Evolutionary conservation across 2,329 filamentous ascomycete species (phyloP), one percentile per base, ranked within the genome.

Genomic region (Monosporascus sp.): DNA sequence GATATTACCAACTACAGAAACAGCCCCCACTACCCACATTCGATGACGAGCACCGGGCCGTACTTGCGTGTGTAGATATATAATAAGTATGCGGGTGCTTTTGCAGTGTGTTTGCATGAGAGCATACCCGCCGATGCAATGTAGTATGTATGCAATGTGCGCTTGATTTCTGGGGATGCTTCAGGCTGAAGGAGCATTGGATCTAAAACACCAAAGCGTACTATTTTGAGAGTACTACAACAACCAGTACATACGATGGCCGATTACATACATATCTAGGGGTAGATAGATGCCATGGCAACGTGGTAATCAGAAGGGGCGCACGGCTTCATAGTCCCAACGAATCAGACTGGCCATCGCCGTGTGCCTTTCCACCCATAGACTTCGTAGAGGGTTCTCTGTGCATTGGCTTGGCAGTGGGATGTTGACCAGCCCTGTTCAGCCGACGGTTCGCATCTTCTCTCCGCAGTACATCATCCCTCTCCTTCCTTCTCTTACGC

Each of bases 281-380:
- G 11, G 31, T 35, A 35, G 31, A 35, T 35, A 35, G 31, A 14
- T 35, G 31, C 31, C 11, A 35, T 35, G 31, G 11, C 31, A 5
- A 14, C 31, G 31, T 3, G 31, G 9, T 35, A 14, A 35, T 35
- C 11, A 14, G 11, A 35, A 35, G 31, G 11, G 31, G 9, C 31
- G 17, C 7, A 7, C 24, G 24, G 5, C 17, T 41, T 68, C 57
- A 72, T 45, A 71, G 55, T 7, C 69, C 69, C 52, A 70, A 56
- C 26, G 69, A 67, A 55, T 66, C 62, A 47, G 69, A 72, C 41
- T 66, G 63, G 19, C 63, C 62, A 43, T 60, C 58, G 40, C 58
- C 51, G 19, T 57, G 50, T 14, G 57, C 38, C 24, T 49, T 57
- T 14, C 44, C 37, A n/a, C 43, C 51, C 20, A 58, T 53, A 31